These are phyloP conservation scores for Aspergillus jensenii DNA, from an alignment of 2,329 filamentous ascomycete species.

Conservation along the genomic window DNA sequence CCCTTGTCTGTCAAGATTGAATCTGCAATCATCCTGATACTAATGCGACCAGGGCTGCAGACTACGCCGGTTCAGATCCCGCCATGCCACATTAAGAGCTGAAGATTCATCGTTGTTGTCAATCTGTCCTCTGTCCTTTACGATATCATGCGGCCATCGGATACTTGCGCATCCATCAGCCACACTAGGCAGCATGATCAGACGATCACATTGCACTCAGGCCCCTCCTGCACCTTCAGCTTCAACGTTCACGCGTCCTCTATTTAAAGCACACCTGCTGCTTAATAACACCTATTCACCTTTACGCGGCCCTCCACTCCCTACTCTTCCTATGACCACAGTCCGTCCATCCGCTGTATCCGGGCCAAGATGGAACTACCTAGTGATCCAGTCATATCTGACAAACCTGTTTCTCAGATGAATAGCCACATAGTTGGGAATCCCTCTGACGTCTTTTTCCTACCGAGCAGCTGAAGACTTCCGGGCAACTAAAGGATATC, in stretches of 20 bases:
- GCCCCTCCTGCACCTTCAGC: constrained; percentile 3
- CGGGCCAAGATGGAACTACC: no score
- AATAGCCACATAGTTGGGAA: no score
- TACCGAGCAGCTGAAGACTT: no score
- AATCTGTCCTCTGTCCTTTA: background rate
- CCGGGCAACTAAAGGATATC: no score
- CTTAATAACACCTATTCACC: background rate
- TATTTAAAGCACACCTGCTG: background rate
- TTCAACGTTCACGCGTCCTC: background rate
- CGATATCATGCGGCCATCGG: background rate
- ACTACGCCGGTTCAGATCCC: background rate
- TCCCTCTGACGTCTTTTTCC: no score
- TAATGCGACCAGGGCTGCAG: background rate
- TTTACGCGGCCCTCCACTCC: background rate
- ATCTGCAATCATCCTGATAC: background rate
- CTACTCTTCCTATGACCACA: no score
- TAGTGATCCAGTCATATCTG: background rate
- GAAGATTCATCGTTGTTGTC: background rate
- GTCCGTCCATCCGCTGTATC: no score
- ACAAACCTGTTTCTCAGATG: no score
- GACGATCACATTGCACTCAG: constrained; percentile 4
- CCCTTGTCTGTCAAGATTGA: no score
- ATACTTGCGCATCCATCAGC: constrained; percentile 5
- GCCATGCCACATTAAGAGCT: background rate
- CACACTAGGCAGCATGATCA: constrained; percentile 9